Base-by-base conservation (phyloP, 2,329 filamentous ascomycete species). In the Periglandula ipomoeae region DNA sequence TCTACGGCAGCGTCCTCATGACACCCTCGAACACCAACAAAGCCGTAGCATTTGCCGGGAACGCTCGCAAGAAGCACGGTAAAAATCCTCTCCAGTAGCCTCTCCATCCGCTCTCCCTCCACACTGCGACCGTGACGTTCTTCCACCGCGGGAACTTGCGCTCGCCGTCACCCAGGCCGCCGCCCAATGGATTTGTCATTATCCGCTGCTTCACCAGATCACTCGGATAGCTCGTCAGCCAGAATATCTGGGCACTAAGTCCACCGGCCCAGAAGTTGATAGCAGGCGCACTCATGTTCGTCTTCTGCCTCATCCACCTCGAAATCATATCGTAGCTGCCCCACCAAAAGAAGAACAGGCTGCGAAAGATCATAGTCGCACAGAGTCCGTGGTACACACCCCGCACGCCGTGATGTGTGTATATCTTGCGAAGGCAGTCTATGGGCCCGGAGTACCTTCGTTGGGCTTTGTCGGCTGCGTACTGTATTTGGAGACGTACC, bases 341-440 rank as follows among this genome's bases (percentile, higher is more conserved):
- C 93, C 93, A 98, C 90, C 90, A 97, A 72, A 85, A 93, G 76
- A 95, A 96, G 75, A 98, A 98, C 70, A 91, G 95, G 13, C 82
- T 81, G 17, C 93, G 80, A 71, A 97, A 97, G 43, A 97, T 67
- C 44, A 97, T 72, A 0, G 93, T 97, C 1, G 93, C 87, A 34
- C 69, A 73, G 11, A 98, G 76, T 0, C 93, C 93, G 62, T 89
- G 89, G 66, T 91, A 98, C 7, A 98, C 66, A 32, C 91, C 93
- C 20, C 68, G 63, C 3, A 96, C 59, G 41, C 93, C 91, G 64
- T 97, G 89, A 45, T 71, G 64, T n/a, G 63, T 59, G 62, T 79
- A 79, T 41, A 88, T 81, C 67, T 89, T 91, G 56, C 67, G 69
- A 34, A 84, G 66, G 64, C 89, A 95, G 69, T 97, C 90, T 44